phyloP scores from a whole-genome alignment of 2,329 filamentous ascomycete genomes.

The Pezicula carpinea region DNA sequence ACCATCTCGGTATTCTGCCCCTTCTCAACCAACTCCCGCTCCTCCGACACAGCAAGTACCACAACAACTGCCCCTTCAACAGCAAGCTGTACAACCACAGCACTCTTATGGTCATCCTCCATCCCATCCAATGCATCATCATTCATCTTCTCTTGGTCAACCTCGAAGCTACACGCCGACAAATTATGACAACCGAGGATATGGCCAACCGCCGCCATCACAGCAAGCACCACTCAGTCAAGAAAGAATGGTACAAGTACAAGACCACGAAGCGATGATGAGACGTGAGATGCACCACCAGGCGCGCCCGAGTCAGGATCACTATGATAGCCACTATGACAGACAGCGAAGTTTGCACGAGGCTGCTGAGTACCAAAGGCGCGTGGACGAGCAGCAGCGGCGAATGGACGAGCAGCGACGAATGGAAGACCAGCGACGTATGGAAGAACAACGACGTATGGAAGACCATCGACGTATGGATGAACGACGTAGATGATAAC shows the following conservation, averaged over 20 bases:
- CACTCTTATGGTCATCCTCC: slow-evolving; percentile 46
- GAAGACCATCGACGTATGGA: slow-evolving; percentile 4
- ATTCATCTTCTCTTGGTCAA: slow-evolving; percentile 32
- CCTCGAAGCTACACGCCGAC: slow-evolving; percentile 26
- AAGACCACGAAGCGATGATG: slow-evolving; percentile 21
- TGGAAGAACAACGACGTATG: neutral
- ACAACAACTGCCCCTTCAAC: slow-evolving; percentile 43
- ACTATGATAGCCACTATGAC: slow-evolving; percentile 11
- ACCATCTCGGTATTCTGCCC: slow-evolving; percentile 31
- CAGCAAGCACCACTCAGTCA: slow-evolving; percentile 17
- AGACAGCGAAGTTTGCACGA: slow-evolving; percentile 7
- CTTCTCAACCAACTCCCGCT: slow-evolving; percentile 25
- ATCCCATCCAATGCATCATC: slow-evolving; percentile 42
- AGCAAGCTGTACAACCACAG: slow-evolving; percentile 32
- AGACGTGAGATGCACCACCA: slow-evolving; percentile 24
- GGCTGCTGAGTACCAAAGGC: slow-evolving; percentile 2
- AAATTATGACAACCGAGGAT: slow-evolving; percentile 29
- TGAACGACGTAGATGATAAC: neutral
- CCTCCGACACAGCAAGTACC: slow-evolving; percentile 25
- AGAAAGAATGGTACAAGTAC: slow-evolving; percentile 23
- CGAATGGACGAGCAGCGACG: slow-evolving; percentile 2
- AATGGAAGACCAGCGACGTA: slow-evolving; percentile 1
- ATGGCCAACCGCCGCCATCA: slow-evolving; percentile 33
- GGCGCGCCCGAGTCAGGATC: slow-evolving; percentile 10
- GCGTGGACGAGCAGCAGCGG: slow-evolving; percentile 2